Base-by-base conservation (phyloP, 306 rosid species). In the Notholithocarpus densiflorus region DNA sequence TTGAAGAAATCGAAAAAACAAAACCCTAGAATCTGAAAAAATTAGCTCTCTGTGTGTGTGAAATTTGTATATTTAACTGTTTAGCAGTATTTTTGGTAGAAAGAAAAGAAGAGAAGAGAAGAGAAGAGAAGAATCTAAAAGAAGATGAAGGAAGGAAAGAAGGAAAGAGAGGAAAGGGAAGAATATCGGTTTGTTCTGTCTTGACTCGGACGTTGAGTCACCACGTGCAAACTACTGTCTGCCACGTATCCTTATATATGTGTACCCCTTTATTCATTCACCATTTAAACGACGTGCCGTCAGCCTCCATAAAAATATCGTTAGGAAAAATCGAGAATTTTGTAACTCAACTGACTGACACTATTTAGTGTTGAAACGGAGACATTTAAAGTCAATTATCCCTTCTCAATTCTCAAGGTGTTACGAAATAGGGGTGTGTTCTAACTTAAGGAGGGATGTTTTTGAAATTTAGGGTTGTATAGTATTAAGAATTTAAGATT, bases 21-120 rank as follows among this genome's bases (percentile, higher is more conserved):
- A 74, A 88, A 88, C 88, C 92, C 89, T 84, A 88, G 80, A 79
- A 62, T 40, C 29, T 13, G 14, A 14, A 23, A 17, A 40, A 4
- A 53, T 48, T 61, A 18, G n/a, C 34, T 75, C 14, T 48, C 19
- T 45, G 24, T 34, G 64, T 23, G 12, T 17, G 37, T 23, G 53
- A 48, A 48, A 48, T 45, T 11, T 17, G 23, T 57, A 13, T 57
- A 57, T 57, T 12, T 23, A 14, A 1, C 21, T 6, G 43, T 29
- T 20, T 31, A 34, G 43, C 43, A 34, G 6, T 37, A 7, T 37
- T 37, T 37, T 37, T 37, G 45, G 45, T 37, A 37, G 11, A 7
- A 37, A 2, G 45, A 34, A 34, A 1, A 32, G 37, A 32, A 32
- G 37, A 32, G 37, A n/a, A n/a, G n/a, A n/a, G n/a, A 31, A 31